Base-by-base conservation (phyloP, 345 rosid species). In the Syzygium aromaticum region DNA sequence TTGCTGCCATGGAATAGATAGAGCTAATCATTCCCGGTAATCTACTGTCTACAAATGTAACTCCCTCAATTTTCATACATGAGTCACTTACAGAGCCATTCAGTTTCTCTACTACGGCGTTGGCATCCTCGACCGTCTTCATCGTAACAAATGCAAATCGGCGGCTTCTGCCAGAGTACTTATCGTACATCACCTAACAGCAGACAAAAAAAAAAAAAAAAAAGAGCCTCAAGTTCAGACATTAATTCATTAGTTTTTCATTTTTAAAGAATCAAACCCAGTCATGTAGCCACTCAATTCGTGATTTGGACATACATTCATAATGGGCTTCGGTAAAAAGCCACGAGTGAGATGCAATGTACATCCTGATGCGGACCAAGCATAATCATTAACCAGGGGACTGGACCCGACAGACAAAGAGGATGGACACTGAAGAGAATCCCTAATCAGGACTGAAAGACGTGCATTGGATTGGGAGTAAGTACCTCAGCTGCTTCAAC, bases 81-180 rank as follows among this genome's bases (percentile, higher is more conserved):
- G 49, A 46, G 30, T 88, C 40, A 33, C 94, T 92, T 90, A 96
- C 98, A 51, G 92, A 94, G 89, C 98, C 97, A 89, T 96, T 95
- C 86, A 97, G 90, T 90, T 96, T 97, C 93, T 96, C 98, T 61
- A 93, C 86, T 33, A 90, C 97, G 61, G 97, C 94, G 89, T 91
- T 93, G 22, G 99, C 98, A 93, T 97, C 98, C 88, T 95, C 98
- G 52, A 91, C 91, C 27, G 96, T 94, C 90, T 94, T 96, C 98
- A 96, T 96, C 10, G 94, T 95, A 57, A 94, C 98, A 87, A 96
- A 97, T 61, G 95, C 98, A 90, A 97, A 96, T 16, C 96, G 91
- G 9, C 98, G 97, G 91, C 98, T 96, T 89, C 94, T 90, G 84
- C 94, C 93, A 2, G 94, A 88, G 85, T 96, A 96, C 89, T 96